A percentile compares a stretch with the other conserved stretches of the same genome.
Evolutionary conservation across 371 early-diverging fungal genomes (phyloP).

Genomic region (Chytridium lagenaria): DNA sequence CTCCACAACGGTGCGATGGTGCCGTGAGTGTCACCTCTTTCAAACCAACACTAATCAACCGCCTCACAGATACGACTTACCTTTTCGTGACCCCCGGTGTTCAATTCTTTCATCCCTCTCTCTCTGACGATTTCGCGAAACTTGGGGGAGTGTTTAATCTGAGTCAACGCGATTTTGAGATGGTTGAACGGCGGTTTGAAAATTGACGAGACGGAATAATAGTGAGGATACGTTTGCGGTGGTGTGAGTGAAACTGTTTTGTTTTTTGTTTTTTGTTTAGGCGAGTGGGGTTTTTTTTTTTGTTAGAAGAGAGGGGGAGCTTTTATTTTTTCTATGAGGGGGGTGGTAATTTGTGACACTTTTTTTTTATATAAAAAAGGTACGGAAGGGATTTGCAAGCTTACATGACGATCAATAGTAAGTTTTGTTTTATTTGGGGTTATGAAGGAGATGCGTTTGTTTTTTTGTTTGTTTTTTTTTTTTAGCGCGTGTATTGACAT

Average conservation of each 20-base stretch:
- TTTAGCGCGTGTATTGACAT: not conserved
- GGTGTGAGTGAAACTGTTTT: slow-evolving; percentile 14
- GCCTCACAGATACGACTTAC: slow-evolving; percentile 51
- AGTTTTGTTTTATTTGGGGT: too few relatives aligned
- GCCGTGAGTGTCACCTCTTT: slow-evolving; percentile 27
- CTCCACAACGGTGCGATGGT: slow-evolving; percentile 38
- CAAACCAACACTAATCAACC: not conserved
- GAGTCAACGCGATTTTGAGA: slow-evolving; percentile 22
- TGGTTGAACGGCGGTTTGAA: slow-evolving; percentile 8
- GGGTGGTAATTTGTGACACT: too few relatives aligned
- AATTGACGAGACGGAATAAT: slow-evolving; percentile 12
- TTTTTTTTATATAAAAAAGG: slow-evolving; percentile 24
- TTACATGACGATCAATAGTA: slow-evolving; percentile 45
- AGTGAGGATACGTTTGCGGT: slow-evolving; percentile 27
- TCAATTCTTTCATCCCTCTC: slow-evolving; percentile 39
- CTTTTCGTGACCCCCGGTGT: slow-evolving; percentile 53
- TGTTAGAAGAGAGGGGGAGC: too few relatives aligned
- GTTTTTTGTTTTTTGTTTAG: not conserved
- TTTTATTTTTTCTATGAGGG: not conserved
- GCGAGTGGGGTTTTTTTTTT: not conserved
- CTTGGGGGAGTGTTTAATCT: slow-evolving; percentile 41
- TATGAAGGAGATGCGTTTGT: too few relatives aligned
- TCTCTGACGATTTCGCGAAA: slow-evolving; percentile 35
- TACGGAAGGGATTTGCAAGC: slow-evolving; percentile 56
- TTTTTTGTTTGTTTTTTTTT: not conserved